phyloP scores from a whole-genome alignment of 2,329 filamentous ascomycete genomes.

The Dactylonectria macrodidyma region DNA sequence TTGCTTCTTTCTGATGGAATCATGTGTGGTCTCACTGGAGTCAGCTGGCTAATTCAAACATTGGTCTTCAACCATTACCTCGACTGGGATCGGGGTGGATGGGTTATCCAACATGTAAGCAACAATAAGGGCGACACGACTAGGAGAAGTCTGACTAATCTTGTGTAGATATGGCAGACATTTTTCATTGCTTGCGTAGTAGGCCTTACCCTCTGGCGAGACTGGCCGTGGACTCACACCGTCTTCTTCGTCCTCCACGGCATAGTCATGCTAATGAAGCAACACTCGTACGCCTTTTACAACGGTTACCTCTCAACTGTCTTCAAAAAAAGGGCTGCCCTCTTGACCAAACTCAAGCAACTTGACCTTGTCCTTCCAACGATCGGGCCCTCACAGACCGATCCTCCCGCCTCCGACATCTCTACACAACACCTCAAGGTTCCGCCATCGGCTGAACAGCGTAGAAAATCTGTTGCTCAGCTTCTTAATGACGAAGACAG shows the following conservation, averaged over 20 bases:
- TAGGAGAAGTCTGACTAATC: not conserved
- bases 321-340: conserved; percentile 64
- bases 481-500: conserved; percentile 55
- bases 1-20: conserved; percentile 76
- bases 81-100: conserved; percentile 78
- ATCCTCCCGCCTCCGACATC: conserved; percentile 58
- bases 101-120: conserved; percentile 79
- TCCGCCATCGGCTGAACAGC: conserved; percentile 59
- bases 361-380: conserved; percentile 68
- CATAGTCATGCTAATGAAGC: conserved; percentile 86
- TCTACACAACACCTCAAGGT: conserved; percentile 62
- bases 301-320: conserved; percentile 80
- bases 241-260: conserved; percentile 84
- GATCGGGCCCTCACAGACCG: conserved; percentile 58
- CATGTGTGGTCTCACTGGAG: conserved; percentile 76
- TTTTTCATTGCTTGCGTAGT: conserved; percentile 74
- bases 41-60: conserved; percentile 77
- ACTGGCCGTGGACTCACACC: conserved; percentile 89
- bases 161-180: conserved; percentile 75
- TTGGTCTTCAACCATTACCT: conserved; percentile 71
- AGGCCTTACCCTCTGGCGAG: conserved; percentile 76
- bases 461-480: conserved; percentile 58
- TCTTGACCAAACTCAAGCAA: conserved; percentile 67
- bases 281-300: conserved; percentile 85
- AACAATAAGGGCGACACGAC: not conserved